A percentile compares a stretch with the other conserved stretches of the same genome.
These are phyloP conservation scores for Torulaspora gathmanii DNA, from an alignment of 805 yeast species.

Conservation along the genomic window DNA sequence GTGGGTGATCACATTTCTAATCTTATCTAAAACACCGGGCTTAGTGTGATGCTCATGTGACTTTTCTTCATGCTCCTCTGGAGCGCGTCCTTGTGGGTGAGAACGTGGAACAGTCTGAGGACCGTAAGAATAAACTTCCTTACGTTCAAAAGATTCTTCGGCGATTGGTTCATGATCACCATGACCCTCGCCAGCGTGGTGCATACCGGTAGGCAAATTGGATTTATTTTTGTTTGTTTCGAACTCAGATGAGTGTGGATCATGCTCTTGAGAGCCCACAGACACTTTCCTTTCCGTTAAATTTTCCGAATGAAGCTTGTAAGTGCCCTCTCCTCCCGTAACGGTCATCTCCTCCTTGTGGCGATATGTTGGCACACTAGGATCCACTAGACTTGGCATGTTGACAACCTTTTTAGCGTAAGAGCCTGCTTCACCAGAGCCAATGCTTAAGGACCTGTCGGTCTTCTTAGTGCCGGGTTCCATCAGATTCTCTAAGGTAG, in stretches of 20 bases:
- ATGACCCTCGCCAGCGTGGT: neutral
- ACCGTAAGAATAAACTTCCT: constrained; percentile 1
- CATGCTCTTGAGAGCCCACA: constrained; percentile 7
- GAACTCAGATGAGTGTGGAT: neutral
- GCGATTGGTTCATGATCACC: neutral
- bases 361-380: constrained; percentile 28
- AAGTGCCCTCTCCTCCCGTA: neutral
- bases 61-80: neutral
- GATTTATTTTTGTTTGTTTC: neutral
- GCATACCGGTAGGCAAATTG: neutral
- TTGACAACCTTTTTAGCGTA: constrained; percentile 26
- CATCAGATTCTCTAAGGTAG: neutral
- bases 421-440: constrained; percentile 9
- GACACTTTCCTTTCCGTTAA: constrained; percentile 7
- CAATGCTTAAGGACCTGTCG: constrained; percentile 7
- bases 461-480: neutral
- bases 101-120: constrained; percentile 12
- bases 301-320: constrained; percentile 7
- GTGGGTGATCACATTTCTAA: constrained; percentile 8
- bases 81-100: neutral
- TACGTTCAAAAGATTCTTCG: neutral
- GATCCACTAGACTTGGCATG: constrained; percentile 31
- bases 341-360: constrained; percentile 10
- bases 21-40: constrained; percentile 9
- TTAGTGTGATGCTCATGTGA: constrained; percentile 6